These are phyloP conservation scores for Schizophyllum commune DNA, from an alignment of 1,284 basidiomycete species.

Conservation along the genomic window DNA sequence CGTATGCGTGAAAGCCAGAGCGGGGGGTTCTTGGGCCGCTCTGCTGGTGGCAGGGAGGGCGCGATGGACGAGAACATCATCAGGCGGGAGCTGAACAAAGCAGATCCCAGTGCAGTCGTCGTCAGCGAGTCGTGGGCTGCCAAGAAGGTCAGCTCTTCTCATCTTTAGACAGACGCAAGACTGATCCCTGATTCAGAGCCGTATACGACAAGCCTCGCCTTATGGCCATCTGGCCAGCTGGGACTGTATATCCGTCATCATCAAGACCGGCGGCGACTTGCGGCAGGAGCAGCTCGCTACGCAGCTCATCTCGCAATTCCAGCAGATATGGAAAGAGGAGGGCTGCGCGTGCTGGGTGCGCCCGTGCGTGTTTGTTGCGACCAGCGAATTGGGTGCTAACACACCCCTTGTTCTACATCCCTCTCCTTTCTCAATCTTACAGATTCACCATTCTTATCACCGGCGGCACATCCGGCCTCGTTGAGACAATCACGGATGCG, in stretches of 20 bases:
- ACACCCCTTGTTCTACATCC: background rate
- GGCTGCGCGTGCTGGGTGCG: conserved; percentile 86
- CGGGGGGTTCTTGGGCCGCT: background rate
- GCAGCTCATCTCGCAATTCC: conserved; percentile 91
- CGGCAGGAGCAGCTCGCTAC: conserved; percentile 97
- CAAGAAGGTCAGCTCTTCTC: conserved; percentile 65
- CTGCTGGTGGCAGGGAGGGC: conserved; percentile 44
- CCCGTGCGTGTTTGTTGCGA: conserved; percentile 53
- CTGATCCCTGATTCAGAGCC: no score
- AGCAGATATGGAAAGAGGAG: conserved; percentile 92
- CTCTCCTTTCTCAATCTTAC: background rate
- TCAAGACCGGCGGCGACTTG: conserved; percentile 96
- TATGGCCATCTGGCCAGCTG: conserved; percentile 89
- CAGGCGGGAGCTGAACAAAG: conserved; percentile 88
- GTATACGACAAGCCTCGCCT: conserved; percentile 88
- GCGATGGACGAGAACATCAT: conserved; percentile 91
- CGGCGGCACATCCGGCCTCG: conserved; percentile 86
- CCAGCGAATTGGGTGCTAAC: background rate
- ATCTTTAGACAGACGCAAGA: no score
- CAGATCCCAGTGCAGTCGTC: conserved; percentile 91
- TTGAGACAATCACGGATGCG: conserved; percentile 94
- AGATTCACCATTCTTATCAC: conserved; percentile 89
- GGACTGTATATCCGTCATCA: conserved; percentile 93
- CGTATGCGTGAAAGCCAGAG: conserved; percentile 75
- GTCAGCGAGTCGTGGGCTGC: conserved; percentile 94